Evolutionary conservation across 1,139 yeast species (phyloP).

Genomic region (Yamadazyma kanchanaburiensis): DNA sequence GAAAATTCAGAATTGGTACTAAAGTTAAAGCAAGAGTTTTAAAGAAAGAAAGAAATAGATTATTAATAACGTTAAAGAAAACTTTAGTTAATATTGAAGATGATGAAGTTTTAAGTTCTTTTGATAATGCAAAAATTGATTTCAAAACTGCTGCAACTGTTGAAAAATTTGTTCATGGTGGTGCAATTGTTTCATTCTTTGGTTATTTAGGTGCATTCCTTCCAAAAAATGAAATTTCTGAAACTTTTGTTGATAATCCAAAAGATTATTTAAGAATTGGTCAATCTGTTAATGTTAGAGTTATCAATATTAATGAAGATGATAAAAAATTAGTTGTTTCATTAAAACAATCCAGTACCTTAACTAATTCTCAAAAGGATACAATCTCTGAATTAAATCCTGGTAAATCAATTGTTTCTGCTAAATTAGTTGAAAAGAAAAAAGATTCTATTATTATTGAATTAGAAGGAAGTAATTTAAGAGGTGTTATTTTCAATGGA

Average conservation of each 20-base stretch:
- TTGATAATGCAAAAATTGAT: slow-evolving; percentile 56
- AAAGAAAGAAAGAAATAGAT: slow-evolving; percentile 34
- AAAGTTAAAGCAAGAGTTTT: slow-evolving; percentile 73
- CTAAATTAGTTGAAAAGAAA: slow-evolving; percentile 66
- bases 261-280: slow-evolving; percentile 78
- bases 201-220: slow-evolving; percentile 75
- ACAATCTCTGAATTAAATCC: slow-evolving; percentile 47
- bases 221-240: slow-evolving; percentile 87
- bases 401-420: slow-evolving; percentile 66
- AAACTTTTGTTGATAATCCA: slow-evolving; percentile 76
- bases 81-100: slow-evolving; percentile 71
- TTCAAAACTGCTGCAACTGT: slow-evolving; percentile 73
- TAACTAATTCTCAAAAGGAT: slow-evolving; percentile 47
- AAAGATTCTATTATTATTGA: slow-evolving; percentile 72
- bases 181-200: slow-evolving; percentile 82
- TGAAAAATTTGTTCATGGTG: slow-evolving; percentile 66
- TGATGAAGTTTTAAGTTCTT: slow-evolving; percentile 49
- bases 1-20: slow-evolving; percentile 81
- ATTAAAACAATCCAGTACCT: slow-evolving; percentile 61
- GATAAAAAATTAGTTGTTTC: slow-evolving; percentile 64
- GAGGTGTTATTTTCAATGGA: slow-evolving; percentile 72
- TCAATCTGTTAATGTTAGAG: slow-evolving; percentile 76
- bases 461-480: slow-evolving; percentile 49
- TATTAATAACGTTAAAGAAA: slow-evolving; percentile 75
- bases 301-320: slow-evolving; percentile 55